These are phyloP conservation scores for Saturnispora mendoncae DNA, from an alignment of 805 yeast species.

Conservation along the genomic window DNA sequence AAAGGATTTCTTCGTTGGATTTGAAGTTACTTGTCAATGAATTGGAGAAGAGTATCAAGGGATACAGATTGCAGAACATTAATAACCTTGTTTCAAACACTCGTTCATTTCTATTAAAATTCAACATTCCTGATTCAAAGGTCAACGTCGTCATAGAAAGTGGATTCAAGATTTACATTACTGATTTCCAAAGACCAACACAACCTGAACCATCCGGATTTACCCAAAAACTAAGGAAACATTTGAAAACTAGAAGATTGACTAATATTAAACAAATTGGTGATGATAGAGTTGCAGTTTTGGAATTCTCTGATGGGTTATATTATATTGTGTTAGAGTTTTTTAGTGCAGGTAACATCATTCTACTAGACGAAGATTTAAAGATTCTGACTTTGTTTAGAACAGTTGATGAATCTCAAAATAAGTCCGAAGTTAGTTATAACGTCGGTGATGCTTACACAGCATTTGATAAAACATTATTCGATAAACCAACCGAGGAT, in stretches of 20 bases:
- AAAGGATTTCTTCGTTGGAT: slow-evolving; percentile 80
- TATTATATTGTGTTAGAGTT: slow-evolving; percentile 78
- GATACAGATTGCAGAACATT: slow-evolving; percentile 72
- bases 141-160: slow-evolving; percentile 70
- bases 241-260: slow-evolving; percentile 69
- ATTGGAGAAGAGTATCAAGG: slow-evolving; percentile 45
- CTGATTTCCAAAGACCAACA: slow-evolving; percentile 73
- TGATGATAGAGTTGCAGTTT: slow-evolving; percentile 73
- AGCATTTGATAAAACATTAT: slow-evolving; percentile 47
- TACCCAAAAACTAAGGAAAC: slow-evolving; percentile 79
- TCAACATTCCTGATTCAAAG: slow-evolving; percentile 77
- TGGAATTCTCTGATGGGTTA: slow-evolving; percentile 77
- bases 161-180: slow-evolving; percentile 71
- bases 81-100: slow-evolving; percentile 68
- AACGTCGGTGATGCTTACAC: slow-evolving; percentile 69
- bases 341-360: slow-evolving; percentile 89
- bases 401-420: slow-evolving; percentile 38
- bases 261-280: slow-evolving; percentile 66
- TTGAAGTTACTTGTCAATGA: slow-evolving; percentile 64
- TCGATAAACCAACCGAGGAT: slow-evolving; percentile 20
- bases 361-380: slow-evolving; percentile 60
- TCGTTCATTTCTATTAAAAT: slow-evolving; percentile 70
- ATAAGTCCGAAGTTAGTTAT: slow-evolving; percentile 57
- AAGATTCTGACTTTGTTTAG: slow-evolving; percentile 70
- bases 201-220: slow-evolving; percentile 79